phyloP scores from a whole-genome alignment of 768 basidiomycete species.

The Baorangia bicolor region DNA sequence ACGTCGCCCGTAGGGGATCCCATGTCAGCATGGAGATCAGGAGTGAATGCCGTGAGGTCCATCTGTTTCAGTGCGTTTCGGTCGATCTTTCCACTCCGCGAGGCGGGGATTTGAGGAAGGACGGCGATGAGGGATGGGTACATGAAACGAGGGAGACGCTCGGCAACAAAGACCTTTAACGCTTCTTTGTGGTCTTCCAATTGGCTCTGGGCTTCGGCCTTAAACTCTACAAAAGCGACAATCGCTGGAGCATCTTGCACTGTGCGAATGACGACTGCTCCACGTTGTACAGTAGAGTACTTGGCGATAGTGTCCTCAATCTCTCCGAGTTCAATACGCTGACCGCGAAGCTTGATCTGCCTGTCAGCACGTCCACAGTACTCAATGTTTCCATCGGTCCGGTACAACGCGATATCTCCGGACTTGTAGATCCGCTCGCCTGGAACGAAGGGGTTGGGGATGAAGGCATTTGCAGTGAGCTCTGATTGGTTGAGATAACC shows the following conservation, averaged over 20 bases:
- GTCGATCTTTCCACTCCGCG: conserved; percentile 31
- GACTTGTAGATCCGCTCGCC: conserved; percentile 33
- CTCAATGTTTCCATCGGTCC: conserved; percentile 29
- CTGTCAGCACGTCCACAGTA: conserved; percentile 35
- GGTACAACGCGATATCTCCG: conserved; percentile 31
- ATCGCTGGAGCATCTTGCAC: conserved; percentile 30
- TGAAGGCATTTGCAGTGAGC: conserved; percentile 28
- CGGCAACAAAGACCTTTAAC: conserved; percentile 26
- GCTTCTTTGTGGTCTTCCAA: conserved; percentile 22
- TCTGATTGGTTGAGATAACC: conserved; percentile 27
- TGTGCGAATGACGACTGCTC: conserved; percentile 26
- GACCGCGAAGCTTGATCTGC: conserved; percentile 35
- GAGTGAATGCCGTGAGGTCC: conserved; percentile 23
- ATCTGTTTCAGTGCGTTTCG: conserved; percentile 28
- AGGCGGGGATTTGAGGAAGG: conserved; percentile 24
- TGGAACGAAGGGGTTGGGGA: conserved; percentile 30
- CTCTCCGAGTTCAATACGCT: conserved; percentile 35
- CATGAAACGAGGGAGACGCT: conserved; percentile 34
- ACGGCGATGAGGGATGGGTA: conserved; percentile 30
- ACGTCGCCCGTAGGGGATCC: conserved; percentile 27
- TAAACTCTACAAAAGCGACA: conserved; percentile 32
- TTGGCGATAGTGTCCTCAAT: conserved; percentile 33
- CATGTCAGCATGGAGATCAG: conserved; percentile 23
- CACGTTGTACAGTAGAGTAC: conserved; percentile 18
- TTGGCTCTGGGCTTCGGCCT: conserved; percentile 4